Evolutionary conservation across 176 grass and related monocot species (phyloP).

Genomic region (Oryza coarctata): DNA sequence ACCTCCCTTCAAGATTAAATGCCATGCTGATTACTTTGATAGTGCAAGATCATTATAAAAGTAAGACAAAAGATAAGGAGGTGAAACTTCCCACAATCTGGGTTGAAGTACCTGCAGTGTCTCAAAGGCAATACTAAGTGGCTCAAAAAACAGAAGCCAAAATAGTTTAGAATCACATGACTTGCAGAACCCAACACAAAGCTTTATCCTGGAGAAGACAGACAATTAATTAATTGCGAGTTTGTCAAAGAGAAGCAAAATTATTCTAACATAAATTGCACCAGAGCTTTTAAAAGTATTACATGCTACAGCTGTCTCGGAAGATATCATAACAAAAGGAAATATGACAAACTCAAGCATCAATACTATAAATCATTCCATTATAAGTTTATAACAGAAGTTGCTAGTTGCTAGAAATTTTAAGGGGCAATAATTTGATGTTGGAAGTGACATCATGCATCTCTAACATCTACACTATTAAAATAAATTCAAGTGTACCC

Average conservation of each 20-base stretch:
- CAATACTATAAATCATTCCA: background rate
- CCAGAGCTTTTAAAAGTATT: constrained; percentile 18
- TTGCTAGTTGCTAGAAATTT: background rate
- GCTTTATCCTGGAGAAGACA: constrained; percentile 72
- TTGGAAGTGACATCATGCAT: background rate
- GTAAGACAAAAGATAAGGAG: constrained; percentile 5
- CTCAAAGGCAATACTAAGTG: constrained; percentile 87
- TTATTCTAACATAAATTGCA: background rate
- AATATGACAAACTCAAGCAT: background rate
- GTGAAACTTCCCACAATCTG: constrained; percentile 10
- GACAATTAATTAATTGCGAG: constrained; percentile 24
- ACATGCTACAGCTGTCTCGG: background rate
- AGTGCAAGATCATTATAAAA: background rate
- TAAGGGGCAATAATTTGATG: background rate
- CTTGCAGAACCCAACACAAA: constrained; percentile 70
- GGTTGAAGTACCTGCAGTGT: constrained; percentile 83
- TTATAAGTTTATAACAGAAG: background rate
- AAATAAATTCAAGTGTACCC: background rate
- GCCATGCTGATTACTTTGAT: background rate
- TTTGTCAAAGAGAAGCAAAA: constrained; percentile 36
- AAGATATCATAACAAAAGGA: background rate
- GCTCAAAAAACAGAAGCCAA: constrained; percentile 93
- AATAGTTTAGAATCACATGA: constrained; percentile 79
- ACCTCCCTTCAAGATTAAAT: constrained; percentile 12
- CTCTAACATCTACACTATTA: constrained; percentile 9